Evolutionary conservation across 1,284 basidiomycete species (phyloP).

Genomic region (Moesziomyces antarcticus): DNA sequence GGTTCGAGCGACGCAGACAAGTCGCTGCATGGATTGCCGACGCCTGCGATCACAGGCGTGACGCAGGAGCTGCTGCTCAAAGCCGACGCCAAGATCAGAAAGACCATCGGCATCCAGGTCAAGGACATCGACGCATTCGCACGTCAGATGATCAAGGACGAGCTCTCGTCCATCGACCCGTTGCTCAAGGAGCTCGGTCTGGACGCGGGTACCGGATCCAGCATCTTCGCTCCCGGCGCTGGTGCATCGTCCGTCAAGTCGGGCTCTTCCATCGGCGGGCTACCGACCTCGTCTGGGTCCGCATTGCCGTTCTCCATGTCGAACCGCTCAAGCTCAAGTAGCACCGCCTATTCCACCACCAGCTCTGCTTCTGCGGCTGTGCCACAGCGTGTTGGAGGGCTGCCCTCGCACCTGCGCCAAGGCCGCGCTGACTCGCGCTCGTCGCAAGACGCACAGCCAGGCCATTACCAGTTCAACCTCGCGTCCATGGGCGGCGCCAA

Average conservation of each 20-base stretch:
- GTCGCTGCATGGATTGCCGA: neutral
- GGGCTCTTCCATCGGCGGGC: constrained; percentile 7
- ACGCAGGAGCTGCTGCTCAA: constrained; percentile 52
- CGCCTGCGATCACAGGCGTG: constrained; percentile 17
- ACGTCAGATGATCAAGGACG: constrained; percentile 54
- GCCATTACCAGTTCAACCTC: constrained; percentile 39
- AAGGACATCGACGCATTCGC: constrained; percentile 57
- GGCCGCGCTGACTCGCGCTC: neutral
- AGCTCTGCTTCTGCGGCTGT: neutral
- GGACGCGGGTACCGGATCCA: constrained; percentile 1
- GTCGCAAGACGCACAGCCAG: constrained; percentile 8
- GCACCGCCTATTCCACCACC: neutral
- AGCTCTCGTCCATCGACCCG: constrained; percentile 46
- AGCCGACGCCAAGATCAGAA: constrained; percentile 57
- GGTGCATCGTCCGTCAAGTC: neutral
- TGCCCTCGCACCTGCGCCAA: constrained; percentile 22
- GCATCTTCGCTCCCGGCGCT: neutral
- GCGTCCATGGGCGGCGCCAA: neutral
- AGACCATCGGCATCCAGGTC: constrained; percentile 35
- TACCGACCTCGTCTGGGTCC: constrained; percentile 14
- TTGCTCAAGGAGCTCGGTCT: constrained; percentile 37
- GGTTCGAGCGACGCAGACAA: neutral
- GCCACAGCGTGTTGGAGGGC: constrained; percentile 2
- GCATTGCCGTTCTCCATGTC: constrained; percentile 17
- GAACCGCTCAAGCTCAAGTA: neutral